These are phyloP conservation scores for Alternaria sp. DNA, from an alignment of 2,329 filamentous ascomycete genomes.

Conservation along the genomic window DNA sequence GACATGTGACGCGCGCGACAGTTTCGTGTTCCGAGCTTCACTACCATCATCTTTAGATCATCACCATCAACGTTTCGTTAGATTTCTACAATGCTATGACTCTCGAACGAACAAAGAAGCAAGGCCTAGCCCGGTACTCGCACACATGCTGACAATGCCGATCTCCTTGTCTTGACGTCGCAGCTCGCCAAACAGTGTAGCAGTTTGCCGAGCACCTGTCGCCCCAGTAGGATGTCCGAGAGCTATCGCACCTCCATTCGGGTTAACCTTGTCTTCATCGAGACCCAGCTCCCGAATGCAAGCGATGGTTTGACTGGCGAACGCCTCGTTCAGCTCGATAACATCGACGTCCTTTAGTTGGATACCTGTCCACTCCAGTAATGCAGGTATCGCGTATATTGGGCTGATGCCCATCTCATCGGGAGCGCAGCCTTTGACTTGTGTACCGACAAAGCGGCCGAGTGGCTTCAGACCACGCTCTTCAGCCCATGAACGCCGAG, in stretches of 20 bases:
- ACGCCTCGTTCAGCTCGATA: constrained; percentile 94
- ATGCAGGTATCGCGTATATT: constrained; percentile 76
- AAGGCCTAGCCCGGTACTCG: constrained; percentile 44
- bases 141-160: constrained; percentile 90
- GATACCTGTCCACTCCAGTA: constrained; percentile 79
- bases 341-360: constrained; percentile 85
- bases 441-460: constrained; percentile 92
- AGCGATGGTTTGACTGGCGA: constrained; percentile 96
- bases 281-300: constrained; percentile 73
- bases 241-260: constrained; percentile 82
- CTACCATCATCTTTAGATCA: neutral
- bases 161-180: constrained; percentile 74
- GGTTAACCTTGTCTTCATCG: constrained; percentile 80
- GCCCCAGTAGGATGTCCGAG: constrained; percentile 81
- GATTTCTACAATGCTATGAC: constrained; percentile 17
- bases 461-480: constrained; percentile 88
- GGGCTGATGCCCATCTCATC: constrained; percentile 96
- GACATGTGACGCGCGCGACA: constrained; percentile 3
- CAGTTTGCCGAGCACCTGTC: constrained; percentile 81
- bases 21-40: neutral
- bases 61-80: neutral
- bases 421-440: constrained; percentile 88
- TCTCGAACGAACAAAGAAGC: constrained; percentile 46
- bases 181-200: constrained; percentile 78
- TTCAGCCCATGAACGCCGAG: constrained; percentile 90